Base-by-base conservation (phyloP, 208 protist species). In the Tritrichomonas musculus region DNA sequence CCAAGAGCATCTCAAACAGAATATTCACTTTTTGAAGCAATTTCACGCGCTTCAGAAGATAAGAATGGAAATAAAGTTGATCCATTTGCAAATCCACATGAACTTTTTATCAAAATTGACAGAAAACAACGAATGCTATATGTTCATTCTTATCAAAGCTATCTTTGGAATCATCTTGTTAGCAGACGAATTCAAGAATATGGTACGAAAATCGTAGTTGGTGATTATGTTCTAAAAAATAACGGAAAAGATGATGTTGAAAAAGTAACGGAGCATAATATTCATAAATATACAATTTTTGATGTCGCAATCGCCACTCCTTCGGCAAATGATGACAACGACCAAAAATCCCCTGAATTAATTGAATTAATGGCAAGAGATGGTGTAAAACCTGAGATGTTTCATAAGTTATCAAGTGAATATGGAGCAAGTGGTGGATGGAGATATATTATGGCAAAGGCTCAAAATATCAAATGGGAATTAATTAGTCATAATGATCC, bases 101-200 rank as follows among this genome's bases (percentile, higher is more conserved):
- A 88, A 57, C 30, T 55, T 39, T 88, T 88, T 88, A 57, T 33
- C 1, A 2, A 3, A 39, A 88, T 88, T 11, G 77, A 88, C 17
- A 53, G 77, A 57, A 88, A 47, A 57, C 77, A 88, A 36, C 25
- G 77, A 88, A 44, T 88, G 44, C 3, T 88, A 13, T 88, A 88
- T 57, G 44, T 44, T 20, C 77, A 88, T 57, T 41, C 77, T 36
- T 88, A 88, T 50, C 77, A 88, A 36, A 88, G 77, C 22, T 88
- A 88, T 39, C 13, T 88, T 39, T 88, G 77, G 77, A 88, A 88
- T 39, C 77, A 88, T 50, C 27, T 44, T 11, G 41, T 47, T 33
- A 88, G 47, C 17, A 11, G 13, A 8, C 33, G 77, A 57, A 39
- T 53, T 4, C 33, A 88, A 88, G 57, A 49, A 57, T 33, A 60